Base-by-base conservation (phyloP, 2,329 filamentous ascomycete genomes). In the Dichotomopilus funicola region DNA sequence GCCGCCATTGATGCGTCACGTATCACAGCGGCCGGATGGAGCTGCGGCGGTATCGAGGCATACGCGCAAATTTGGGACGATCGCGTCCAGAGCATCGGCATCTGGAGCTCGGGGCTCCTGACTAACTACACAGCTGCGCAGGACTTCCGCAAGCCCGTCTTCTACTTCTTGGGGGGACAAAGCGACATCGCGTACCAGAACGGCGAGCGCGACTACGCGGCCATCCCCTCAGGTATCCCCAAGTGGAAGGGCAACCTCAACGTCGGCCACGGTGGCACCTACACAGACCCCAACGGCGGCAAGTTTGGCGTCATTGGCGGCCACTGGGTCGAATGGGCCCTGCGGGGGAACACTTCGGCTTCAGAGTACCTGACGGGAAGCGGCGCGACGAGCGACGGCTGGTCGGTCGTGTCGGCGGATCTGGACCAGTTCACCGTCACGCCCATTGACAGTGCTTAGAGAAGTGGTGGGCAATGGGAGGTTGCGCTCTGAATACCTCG, bases 31-130 rank as follows among this genome's bases (percentile, higher is more conserved):
- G 66, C 66, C 5, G 67, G 67, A 2, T 61, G 60, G 51, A 66
- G 63, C 60, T 68, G 67, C 48, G 67, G 67, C 51, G 66, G 66
- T n/a, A 54, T 64, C 19, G 63, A 69, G 59, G 67, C 66, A 1
- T 67, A 67, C 53, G 60, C 46, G 40, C 53, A 54, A 55, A 47
- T 48, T 36, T 56, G 65, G 34, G 64, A 66, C 12, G 44, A 51
- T 12, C 59, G 61, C 3, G 60, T 65, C 11, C 53, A 51, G 48
- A 27, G 37, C 40, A 31, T 56, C 13, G 54, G 54, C 11, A 56
- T 56, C 44, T 56, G 49, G 49, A 56, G 35, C 44, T 56, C 54
- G 13, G 54, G 49, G 4, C 38, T 56, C 19, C 38, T 56, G 43
- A 43, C n/a, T 19, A 45, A 56, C 54, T 38, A 52, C 19, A 37